Base-by-base conservation (phyloP, 768 basidiomycete species). In the Serendipita vermifera region DNA sequence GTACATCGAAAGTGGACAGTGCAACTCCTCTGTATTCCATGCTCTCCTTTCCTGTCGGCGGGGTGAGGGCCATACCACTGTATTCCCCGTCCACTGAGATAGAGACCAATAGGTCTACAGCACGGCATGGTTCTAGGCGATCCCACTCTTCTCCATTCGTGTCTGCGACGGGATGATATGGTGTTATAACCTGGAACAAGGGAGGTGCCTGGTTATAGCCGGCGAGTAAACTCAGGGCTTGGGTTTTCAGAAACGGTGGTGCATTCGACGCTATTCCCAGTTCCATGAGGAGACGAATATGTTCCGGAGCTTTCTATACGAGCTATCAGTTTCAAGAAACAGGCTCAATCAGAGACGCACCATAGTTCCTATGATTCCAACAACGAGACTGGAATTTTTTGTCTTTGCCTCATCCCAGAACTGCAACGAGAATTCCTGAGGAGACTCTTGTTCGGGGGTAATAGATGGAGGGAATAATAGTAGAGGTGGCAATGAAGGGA, bases 331-430 rank as follows among this genome's bases (percentile, higher is more conserved):
- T n/a, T 32, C n/a, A 29, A 35, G 0, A 14, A 55, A 38, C 24
- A 0, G 24, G n/a, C 1, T 20, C 29, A 11, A 13, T 2, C 33
- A 5, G 27, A 39, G 7, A 26, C 38, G 24, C 15, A 91, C 75
- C 6, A 98, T 77, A 74, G 93, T 86, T 2, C 89, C 83, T 61
- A 97, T 81, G 58, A 96, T 79, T 17, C 82, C 82, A 2, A 98
- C 72, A 5, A 89, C 79, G n/a, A 91, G 70, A 0, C 77, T 75
- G 1, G 83, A 80, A 64, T 96, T 97, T 22, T 77, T 69, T n/a
- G 77, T 70, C 68, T 98, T 99, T 67, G 91, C 87, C 38, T 82
- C 77, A 61, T 93, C 89, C 96, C 96, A 99, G 68, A 91, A 91
- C 66, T 99, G 96, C 40, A 97, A 71, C 1, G 92, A 85, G 68